Evolutionary conservation across 164 flowering plant species (phyloP).

Genomic region (Liquidambar formosana): DNA sequence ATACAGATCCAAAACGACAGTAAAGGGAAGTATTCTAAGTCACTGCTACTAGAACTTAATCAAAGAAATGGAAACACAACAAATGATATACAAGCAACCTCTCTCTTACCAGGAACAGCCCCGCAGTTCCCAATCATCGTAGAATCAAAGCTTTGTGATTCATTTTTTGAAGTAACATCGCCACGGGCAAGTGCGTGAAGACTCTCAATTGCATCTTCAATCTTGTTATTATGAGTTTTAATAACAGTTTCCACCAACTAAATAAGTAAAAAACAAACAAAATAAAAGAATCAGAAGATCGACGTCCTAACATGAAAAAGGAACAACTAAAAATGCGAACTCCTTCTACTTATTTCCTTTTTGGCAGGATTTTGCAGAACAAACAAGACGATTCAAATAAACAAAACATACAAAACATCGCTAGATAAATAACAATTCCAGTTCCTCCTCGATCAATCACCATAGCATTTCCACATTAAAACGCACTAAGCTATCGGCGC

Average conservation of each 20-base stretch:
- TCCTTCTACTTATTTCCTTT: not conserved
- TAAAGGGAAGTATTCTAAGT: not conserved
- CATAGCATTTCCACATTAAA: no score
- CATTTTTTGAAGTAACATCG: constrained; percentile 6
- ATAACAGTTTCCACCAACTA: constrained; percentile 23
- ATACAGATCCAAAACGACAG: not conserved
- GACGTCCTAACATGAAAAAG: no score
- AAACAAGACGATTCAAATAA: no score
- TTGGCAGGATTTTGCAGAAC: not conserved
- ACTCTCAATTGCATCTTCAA: constrained; percentile 28
- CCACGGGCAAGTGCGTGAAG: constrained; percentile 18
- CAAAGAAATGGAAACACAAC: not conserved
- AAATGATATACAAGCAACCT: constrained; percentile 4
- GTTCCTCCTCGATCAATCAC: no score
- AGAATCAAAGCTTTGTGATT: constrained; percentile 7
- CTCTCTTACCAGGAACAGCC: constrained; percentile 5
- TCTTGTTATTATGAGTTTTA: constrained; percentile 18
- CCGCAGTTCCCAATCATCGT: constrained; percentile 5
- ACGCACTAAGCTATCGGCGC: no score
- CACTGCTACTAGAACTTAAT: not conserved
- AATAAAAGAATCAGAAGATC: not conserved
- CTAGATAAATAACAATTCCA: no score
- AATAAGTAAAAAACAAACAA: not conserved
- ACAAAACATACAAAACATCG: no score
- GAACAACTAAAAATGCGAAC: not conserved